Conservation (phyloP, 1,284 basidiomycete species). For the Hortiboletus rubellus region DNA sequence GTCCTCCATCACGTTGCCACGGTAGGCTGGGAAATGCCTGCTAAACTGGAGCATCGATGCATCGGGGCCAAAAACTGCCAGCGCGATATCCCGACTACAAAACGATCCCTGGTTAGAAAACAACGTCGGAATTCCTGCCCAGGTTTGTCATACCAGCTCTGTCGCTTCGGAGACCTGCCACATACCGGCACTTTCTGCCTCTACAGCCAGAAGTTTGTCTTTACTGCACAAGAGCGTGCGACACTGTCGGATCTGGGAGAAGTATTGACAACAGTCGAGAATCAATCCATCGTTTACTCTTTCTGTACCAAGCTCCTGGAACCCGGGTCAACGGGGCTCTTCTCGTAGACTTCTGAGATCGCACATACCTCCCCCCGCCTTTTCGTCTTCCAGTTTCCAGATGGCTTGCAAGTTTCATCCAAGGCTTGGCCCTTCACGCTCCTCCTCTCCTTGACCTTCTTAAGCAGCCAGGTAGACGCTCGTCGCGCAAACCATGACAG, state of each 20-base stretch:
- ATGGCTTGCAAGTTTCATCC: slow-evolving; percentile 60
- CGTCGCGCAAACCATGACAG: slow-evolving; percentile 67
- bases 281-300: slow-evolving; percentile 65
- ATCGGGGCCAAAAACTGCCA: slow-evolving; percentile 40
- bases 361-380: slow-evolving; percentile 45
- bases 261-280: slow-evolving; percentile 70
- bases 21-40: slow-evolving; percentile 38
- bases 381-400: slow-evolving; percentile 57
- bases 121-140: slow-evolving; percentile 32
- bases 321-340: slow-evolving; percentile 3
- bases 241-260: slow-evolving; percentile 35
- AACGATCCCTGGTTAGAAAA: slow-evolving; percentile 27
- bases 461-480: slow-evolving; percentile 69
- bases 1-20: slow-evolving; percentile 26
- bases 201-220: slow-evolving; percentile 63
- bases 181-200: slow-evolving; percentile 54
- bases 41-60: slow-evolving; percentile 39
- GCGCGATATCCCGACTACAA: slow-evolving; percentile 46
- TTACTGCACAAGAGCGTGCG: slow-evolving; percentile 57
- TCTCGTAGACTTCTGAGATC: background rate
- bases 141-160: slow-evolving; percentile 17
- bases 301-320: slow-evolving; percentile 29
- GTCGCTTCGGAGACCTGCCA: slow-evolving; percentile 3
- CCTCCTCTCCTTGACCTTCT: slow-evolving; percentile 58
- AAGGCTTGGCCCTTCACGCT: slow-evolving; percentile 64